phyloP scores from a whole-genome alignment of 805 yeast genomes.

The Isabelozyma rhagii region DNA sequence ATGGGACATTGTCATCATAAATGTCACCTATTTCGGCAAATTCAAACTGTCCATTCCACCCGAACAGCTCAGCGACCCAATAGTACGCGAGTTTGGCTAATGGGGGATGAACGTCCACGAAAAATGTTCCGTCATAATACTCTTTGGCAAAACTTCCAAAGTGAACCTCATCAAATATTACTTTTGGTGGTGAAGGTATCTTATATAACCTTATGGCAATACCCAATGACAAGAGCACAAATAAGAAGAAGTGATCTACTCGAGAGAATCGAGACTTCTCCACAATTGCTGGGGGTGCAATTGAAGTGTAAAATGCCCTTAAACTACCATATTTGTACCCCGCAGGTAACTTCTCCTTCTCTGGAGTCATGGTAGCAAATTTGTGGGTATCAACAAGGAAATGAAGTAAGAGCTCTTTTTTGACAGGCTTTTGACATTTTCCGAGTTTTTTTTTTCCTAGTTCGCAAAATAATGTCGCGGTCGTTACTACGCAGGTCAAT shows the following conservation, averaged over 20 bases:
- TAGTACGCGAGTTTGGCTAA: constrained; percentile 59
- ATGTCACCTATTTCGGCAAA: constrained; percentile 43
- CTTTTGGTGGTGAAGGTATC: constrained; percentile 32
- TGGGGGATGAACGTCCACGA: constrained; percentile 74
- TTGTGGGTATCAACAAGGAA: background rate
- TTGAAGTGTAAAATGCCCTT: background rate
- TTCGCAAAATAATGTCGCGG: background rate
- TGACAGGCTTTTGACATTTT: background rate
- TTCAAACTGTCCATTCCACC: constrained; percentile 46
- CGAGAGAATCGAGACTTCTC: constrained; percentile 5
- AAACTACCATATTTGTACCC: background rate
- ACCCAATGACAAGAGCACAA: constrained; percentile 19
- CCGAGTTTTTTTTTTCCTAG: background rate
- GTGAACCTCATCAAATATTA: constrained; percentile 49
- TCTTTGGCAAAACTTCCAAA: constrained; percentile 37
- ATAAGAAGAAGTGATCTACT: constrained; percentile 17
- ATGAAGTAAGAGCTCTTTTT: background rate
- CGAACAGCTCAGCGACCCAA: constrained; percentile 48
- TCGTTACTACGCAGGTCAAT: background rate
- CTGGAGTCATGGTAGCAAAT: background rate
- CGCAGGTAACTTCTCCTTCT: background rate
- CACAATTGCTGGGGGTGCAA: background rate
- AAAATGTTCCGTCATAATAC: constrained; percentile 57
- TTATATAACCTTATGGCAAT: constrained; percentile 27
- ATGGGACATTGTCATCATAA: constrained; percentile 37